phyloP scores from a whole-genome alignment of 2,329 filamentous ascomycete genomes.

The Thermothelomyces thermophilus region DNA sequence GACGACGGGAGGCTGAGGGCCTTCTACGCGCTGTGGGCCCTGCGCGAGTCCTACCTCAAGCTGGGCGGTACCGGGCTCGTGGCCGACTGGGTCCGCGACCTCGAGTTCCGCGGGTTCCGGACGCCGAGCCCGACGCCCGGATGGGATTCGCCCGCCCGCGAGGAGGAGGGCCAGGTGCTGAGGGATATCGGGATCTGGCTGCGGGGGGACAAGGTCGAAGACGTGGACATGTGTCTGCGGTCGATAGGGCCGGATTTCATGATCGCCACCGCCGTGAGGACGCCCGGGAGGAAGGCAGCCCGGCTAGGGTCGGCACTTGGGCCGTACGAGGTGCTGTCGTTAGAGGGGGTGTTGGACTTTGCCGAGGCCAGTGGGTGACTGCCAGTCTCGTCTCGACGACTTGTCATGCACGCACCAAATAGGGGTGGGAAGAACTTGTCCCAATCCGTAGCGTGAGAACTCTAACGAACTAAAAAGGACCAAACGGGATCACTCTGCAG shows the following conservation, averaged over 20 bases:
- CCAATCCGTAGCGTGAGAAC: no score
- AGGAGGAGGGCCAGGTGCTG: slow-evolving; percentile 30
- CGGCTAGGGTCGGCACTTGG: slow-evolving; percentile 36
- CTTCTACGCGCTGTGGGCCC: slow-evolving; percentile 74
- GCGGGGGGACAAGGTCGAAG: slow-evolving; percentile 33
- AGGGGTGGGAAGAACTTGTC: no score
- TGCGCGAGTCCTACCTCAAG: slow-evolving; percentile 78
- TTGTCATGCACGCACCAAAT: no score
- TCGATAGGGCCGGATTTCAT: slow-evolving; percentile 46
- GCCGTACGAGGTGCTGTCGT: slow-evolving; percentile 36
- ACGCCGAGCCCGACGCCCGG: slow-evolving; percentile 39
- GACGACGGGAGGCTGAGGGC: slow-evolving; percentile 57
- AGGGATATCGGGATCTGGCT: slow-evolving; percentile 35
- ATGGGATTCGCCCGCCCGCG: slow-evolving; percentile 17
- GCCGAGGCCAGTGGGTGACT: slow-evolving; percentile 32
- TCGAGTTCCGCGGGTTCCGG: slow-evolving; percentile 61
- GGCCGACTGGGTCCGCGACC: slow-evolving; percentile 62
- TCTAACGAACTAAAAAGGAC: no score
- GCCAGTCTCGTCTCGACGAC: no score
- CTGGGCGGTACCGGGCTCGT: slow-evolving; percentile 73
- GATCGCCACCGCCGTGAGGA: slow-evolving; percentile 46
- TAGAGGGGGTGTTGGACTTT: slow-evolving; percentile 41
- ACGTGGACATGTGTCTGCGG: slow-evolving; percentile 38
- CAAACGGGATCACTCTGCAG: no score
- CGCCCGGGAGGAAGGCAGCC: slow-evolving; percentile 31